Conservation (phyloP, 2,329 filamentous ascomycete genomes). For the Chaetomium strumarium region DNA sequence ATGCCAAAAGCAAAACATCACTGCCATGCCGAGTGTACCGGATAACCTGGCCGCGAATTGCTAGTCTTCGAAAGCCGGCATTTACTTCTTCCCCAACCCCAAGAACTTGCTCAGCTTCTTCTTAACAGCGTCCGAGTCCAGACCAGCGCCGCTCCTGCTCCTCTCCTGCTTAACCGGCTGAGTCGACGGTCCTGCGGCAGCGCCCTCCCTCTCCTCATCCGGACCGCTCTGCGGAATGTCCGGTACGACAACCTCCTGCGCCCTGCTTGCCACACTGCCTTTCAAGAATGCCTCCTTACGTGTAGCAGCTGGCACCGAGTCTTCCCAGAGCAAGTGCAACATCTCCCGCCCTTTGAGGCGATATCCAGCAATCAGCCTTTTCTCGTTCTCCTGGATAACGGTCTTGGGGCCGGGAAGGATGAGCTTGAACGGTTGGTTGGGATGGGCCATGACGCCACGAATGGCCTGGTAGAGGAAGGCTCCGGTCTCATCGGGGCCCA, state of each 20-base stretch:
- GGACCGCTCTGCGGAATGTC: slow-evolving; percentile 41
- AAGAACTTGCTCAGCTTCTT: slow-evolving; percentile 64
- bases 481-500: slow-evolving; percentile 63
- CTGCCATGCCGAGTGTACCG: too few relatives aligned
- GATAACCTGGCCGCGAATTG: too few relatives aligned
- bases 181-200: slow-evolving; percentile 17
- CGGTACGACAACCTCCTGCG: slow-evolving; percentile 61
- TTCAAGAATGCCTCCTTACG: slow-evolving; percentile 56
- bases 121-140: slow-evolving; percentile 32
- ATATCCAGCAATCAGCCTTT: slow-evolving; percentile 63
- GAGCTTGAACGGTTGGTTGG: slow-evolving; percentile 64
- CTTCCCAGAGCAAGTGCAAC: slow-evolving; percentile 70
- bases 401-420: slow-evolving; percentile 51
- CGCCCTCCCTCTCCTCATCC: slow-evolving; percentile 34
- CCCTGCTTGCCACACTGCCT: slow-evolving; percentile 50
- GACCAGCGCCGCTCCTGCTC: slow-evolving; percentile 27
- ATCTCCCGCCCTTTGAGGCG: slow-evolving; percentile 65
- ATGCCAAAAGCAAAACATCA: neutral
- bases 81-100: slow-evolving; percentile 66
- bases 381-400: slow-evolving; percentile 42
- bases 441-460: slow-evolving; percentile 60
- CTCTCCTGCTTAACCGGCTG: slow-evolving; percentile 26
- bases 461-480: slow-evolving; percentile 70
- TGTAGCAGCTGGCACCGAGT: slow-evolving; percentile 50
- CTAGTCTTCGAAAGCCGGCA: too few relatives aligned